A percentile compares a stretch with the other conserved stretches of the same genome.
Conservation (phyloP, 352 stramenopile genomes). For the Pythium insidiosum region DNA sequence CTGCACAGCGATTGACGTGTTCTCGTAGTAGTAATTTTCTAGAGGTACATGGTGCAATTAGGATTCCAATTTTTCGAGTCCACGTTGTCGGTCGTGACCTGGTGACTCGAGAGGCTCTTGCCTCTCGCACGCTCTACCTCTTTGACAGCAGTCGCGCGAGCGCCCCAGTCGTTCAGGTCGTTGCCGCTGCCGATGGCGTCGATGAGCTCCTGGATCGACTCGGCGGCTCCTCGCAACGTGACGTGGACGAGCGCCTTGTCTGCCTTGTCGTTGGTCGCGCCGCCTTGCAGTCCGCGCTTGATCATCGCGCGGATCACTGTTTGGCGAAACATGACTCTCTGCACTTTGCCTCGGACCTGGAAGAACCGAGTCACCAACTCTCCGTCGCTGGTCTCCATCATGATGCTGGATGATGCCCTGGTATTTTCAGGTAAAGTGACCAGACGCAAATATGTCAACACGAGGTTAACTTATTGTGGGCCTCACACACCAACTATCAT, state of each 20-base stretch:
- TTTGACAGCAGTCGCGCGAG: conserved; percentile 26
- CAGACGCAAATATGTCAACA: too few species aligned
- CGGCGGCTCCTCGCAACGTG: conserved; percentile 35
- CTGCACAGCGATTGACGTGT: not conserved
- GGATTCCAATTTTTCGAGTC: conserved; percentile 62
- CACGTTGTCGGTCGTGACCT: conserved; percentile 69
- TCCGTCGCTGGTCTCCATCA: too few species aligned
- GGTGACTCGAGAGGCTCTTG: conserved; percentile 28
- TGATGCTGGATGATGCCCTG: too few species aligned
- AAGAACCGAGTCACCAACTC: conserved; percentile 29
- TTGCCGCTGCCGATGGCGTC: conserved; percentile 29
- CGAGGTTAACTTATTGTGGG: too few species aligned
- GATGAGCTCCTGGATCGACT: conserved; percentile 39
- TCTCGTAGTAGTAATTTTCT: not conserved
- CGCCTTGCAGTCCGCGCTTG: conserved; percentile 46
- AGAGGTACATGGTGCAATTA: conserved; percentile 73
- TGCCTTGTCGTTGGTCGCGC: conserved; percentile 55
- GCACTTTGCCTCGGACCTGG: conserved; percentile 60
- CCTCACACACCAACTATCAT: too few species aligned
- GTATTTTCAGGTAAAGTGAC: too few species aligned
- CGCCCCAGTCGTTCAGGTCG: conserved; percentile 65
- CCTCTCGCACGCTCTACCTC: conserved; percentile 32
- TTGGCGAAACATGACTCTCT: conserved; percentile 81
- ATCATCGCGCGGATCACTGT: conserved; percentile 72
- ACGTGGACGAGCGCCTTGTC: conserved; percentile 54